Evolutionary conservation across 2,329 filamentous ascomycete genomes (phyloP), one percentile per base, ranked within the genome.

Genomic region (Colletotrichum costaricense): DNA sequence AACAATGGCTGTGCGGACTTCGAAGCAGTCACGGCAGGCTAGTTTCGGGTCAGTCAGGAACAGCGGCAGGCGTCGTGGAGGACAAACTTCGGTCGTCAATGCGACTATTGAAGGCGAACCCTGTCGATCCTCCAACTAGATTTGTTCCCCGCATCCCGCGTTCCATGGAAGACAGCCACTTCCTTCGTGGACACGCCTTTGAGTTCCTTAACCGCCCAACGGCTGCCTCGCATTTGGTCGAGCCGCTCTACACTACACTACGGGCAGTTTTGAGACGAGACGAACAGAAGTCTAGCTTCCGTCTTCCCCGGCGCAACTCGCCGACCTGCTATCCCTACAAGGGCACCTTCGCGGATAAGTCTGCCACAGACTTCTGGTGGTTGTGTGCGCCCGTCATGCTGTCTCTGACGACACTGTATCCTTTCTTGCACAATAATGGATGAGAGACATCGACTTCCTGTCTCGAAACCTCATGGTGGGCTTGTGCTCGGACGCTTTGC

Each of bases 61-160:
- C 52, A 49, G n/a, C 19, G 38, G 58, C 22, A 55, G 28, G 26
- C 46, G 42, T 38, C 33, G 49, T 26, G 56, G 11, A 42, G 64
- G 52, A 68, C 59, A 69, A 52, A 69, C 52, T 72, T 64, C 42
- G 54, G 52, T 63, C 54, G 59, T 72, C 42, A 55, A 59, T 56
- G 65, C 28, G 33, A 72, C 66, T 63, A 69, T 59, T 63, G 58
- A 59, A 59, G 52, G 35, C 38, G 65, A 69, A 63, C 42, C 65
- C 66, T 60, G 69, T 64, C 69, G 59, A 72, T 72, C 66, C 28
- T 28, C 30, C 38, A 19, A 57, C 64, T 69, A 72, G 52, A 68
- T 60, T 55, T 42, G 33, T 54, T 59, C 66, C 69, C 66, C 59
- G 66, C 69, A 59, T 54, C 59, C 66, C 54, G 46, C 42, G n/a